These are phyloP conservation scores for Phialophora macrospora DNA, from an alignment of 2,329 filamentous ascomycete genomes.

Conservation along the genomic window DNA sequence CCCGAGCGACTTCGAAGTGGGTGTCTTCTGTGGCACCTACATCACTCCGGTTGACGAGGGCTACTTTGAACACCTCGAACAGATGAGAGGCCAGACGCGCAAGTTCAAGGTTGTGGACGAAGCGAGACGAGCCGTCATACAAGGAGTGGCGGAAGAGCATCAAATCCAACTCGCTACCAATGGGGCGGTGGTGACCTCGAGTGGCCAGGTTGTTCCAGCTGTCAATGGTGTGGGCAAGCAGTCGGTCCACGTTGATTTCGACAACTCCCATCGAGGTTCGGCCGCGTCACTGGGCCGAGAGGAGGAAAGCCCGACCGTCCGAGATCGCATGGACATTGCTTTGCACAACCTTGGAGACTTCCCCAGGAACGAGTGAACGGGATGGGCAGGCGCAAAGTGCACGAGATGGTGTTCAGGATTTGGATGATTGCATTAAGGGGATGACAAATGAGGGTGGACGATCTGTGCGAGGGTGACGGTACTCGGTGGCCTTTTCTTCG, in stretches of 20 bases:
- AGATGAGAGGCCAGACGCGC: constrained; percentile 70
- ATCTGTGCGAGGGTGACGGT: constrained; percentile 7
- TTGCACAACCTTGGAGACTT: constrained; percentile 63
- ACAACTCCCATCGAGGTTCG: constrained; percentile 34
- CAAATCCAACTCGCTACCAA: constrained; percentile 68
- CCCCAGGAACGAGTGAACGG: constrained; percentile 34
- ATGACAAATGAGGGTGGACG: constrained; percentile 11
- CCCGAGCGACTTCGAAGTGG: constrained; percentile 76
- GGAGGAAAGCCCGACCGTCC: constrained; percentile 47
- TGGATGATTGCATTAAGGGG: neutral
- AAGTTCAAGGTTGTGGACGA: constrained; percentile 70
- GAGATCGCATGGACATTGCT: constrained; percentile 63
- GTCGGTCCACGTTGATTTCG: constrained; percentile 22
- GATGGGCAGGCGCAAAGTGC: neutral
- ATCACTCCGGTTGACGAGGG: constrained; percentile 76
- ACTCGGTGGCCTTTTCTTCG: constrained; percentile 6
- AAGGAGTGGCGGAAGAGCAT: constrained; percentile 64
- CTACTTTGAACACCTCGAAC: constrained; percentile 82
- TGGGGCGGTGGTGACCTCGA: constrained; percentile 61
- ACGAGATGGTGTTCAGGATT: constrained; percentile 6
- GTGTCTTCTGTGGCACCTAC: constrained; percentile 89
- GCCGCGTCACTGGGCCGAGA: constrained; percentile 42
- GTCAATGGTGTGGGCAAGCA: constrained; percentile 37
- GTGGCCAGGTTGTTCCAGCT: constrained; percentile 63
- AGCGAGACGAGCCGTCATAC: constrained; percentile 67